Conservation (phyloP, 1,139 yeast species). For the Groenewaldozyma sp. region DNA sequence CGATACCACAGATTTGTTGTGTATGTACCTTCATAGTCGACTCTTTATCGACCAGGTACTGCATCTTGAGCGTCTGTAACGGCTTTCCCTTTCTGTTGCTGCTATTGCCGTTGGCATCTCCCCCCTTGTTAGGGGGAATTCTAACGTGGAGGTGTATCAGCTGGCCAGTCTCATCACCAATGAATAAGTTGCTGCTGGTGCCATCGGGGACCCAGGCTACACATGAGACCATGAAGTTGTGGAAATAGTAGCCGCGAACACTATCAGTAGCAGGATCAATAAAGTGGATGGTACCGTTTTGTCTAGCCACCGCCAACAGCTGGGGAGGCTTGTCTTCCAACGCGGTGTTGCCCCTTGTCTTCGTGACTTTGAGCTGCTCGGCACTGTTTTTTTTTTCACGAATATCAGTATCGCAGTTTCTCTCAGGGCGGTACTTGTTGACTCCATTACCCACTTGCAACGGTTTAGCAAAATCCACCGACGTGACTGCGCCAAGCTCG, state of each 20-base stretch:
- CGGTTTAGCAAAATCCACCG: constrained; percentile 1
- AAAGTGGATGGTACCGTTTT: constrained; percentile 39
- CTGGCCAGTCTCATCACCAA: constrained; percentile 65
- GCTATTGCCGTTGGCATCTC: too few relatives aligned
- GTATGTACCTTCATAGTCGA: constrained; percentile 16
- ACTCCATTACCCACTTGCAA: neutral
- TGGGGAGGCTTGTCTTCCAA: constrained; percentile 43
- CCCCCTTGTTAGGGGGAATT: neutral
- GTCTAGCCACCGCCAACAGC: constrained; percentile 52
- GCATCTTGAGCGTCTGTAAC: constrained; percentile 8
- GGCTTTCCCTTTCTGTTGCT: neutral
- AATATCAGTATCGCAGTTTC: neutral
- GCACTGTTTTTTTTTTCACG: too few relatives aligned
- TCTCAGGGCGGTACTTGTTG: too few relatives aligned
- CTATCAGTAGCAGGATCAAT: constrained; percentile 26
- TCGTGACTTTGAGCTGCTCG: too few relatives aligned
- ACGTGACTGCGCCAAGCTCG: neutral
- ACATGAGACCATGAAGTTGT: constrained; percentile 29
- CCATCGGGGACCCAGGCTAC: constrained; percentile 61
- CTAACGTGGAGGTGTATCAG: constrained; percentile 39
- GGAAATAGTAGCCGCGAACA: constrained; percentile 24
- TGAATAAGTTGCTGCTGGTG: constrained; percentile 39
- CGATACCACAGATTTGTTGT: constrained; percentile 26
- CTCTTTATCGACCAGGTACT: constrained; percentile 2
- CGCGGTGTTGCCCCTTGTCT: constrained; percentile 16